phyloP scores from a whole-genome alignment of 169 alveolate genomes.

The Plasmodium malariae region DNA sequence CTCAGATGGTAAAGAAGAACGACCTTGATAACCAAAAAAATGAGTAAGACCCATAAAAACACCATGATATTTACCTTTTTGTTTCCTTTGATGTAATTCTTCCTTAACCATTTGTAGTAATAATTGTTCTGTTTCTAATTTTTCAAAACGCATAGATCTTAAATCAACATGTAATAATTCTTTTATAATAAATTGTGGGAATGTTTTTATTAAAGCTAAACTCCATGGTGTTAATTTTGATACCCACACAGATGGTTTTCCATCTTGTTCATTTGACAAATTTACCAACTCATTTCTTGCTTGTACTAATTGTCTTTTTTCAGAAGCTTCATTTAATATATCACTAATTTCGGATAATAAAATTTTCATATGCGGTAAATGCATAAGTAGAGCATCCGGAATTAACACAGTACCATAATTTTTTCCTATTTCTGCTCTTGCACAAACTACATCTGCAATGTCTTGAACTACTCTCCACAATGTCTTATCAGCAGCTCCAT shows the following conservation, averaged over 20 bases:
- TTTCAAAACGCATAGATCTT: conserved; percentile 82
- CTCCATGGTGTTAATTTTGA: conserved; percentile 94
- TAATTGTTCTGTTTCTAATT: conserved; percentile 95
- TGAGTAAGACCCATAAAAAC: conserved; percentile 96
- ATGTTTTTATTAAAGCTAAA: conserved; percentile 91
- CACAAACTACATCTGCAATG: conserved; percentile 95
- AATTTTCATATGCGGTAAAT: conserved; percentile 94
- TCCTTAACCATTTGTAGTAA: conserved; percentile 94
- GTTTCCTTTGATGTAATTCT: conserved; percentile 93
- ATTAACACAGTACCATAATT: conserved; percentile 96
- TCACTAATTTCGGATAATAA: conserved; percentile 93
- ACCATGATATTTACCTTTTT: conserved; percentile 92
- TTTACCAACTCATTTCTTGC: conserved; percentile 73
- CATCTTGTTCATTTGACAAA: conserved; percentile 27
- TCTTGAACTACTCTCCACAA: conserved; percentile 95
- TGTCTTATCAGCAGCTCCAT: conserved; percentile 95
- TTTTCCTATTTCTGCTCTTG: conserved; percentile 94
- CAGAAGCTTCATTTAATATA: conserved; percentile 84
- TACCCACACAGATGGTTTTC: conserved; percentile 79
- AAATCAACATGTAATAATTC: conserved; percentile 91
- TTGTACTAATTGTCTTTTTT: conserved; percentile 77
- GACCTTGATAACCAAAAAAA: conserved; percentile 98
- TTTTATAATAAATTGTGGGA: conserved; percentile 95
- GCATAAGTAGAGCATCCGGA: conserved; percentile 97
- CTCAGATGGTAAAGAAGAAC: conserved; percentile 97